Evolutionary conservation across 768 basidiomycete species (phyloP), one percentile per base, ranked within the genome.

Genomic region (Holtermannia corniformis): DNA sequence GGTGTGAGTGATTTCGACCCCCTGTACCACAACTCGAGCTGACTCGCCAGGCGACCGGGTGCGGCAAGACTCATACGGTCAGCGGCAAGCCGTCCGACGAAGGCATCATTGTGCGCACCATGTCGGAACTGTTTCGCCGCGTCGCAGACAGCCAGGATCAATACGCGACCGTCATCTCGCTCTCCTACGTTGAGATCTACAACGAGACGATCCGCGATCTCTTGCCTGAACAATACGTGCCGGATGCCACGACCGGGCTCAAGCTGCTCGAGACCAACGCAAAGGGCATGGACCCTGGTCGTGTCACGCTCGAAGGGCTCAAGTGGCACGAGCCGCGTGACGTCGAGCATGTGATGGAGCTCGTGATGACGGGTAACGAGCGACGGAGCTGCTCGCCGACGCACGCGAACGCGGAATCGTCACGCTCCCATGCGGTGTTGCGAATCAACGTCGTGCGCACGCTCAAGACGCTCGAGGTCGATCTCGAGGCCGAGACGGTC

Each of bases 11-110:
- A 22, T 37, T 52, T 22, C 14, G 19, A 25, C 26, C 20, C 24
- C 54, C 45, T 49, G 56, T 27, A 22, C 45, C 4, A 48, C 22
- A 42, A 14, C 24, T 41, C 47, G 19, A 27, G 44, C 52, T 51
- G 50, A 52, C 44, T 28, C 12, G 52, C 41, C 65, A 97, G 95
- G 95, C 95, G 21, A 97, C 95, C n/a, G 95, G 95, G n/a, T 97
- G 95, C 70, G 95, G 95, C 59, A 99, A 99, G 74, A 99, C 95
- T 3, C 92, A 97, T 73, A 99, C 95, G 19, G 96, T 99, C 72
- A 95, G 90, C 63, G 93, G 93, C 52, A 85, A 86, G 32, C 84
- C 85, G 43, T 68, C 72, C 20, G 86, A 93, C 70, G 89, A 88
- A 16, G 95, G 95, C 25, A 83, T 95, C 63, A 95, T 97, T 71